phyloP scores from a whole-genome alignment of 306 rosid species.

The Quillaja saponaria region DNA sequence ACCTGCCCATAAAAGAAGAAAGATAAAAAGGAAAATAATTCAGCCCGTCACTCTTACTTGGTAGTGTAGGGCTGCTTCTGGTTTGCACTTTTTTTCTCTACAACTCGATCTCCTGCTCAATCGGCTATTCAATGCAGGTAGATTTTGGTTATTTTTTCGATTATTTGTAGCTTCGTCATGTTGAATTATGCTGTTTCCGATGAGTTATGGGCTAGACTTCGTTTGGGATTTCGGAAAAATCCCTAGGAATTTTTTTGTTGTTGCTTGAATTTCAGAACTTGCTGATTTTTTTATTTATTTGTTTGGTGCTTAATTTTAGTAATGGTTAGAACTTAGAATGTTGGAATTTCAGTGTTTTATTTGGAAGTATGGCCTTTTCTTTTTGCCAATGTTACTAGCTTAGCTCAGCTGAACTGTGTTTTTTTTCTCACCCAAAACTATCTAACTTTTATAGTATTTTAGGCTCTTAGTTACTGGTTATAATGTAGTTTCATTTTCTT shows the following conservation, averaged over 20 bases:
- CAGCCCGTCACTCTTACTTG: conserved; percentile 4
- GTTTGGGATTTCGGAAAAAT: conserved; percentile 31
- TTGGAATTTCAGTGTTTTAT: neutral
- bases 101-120: conserved; percentile 44
- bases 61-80: neutral
- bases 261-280: conserved; percentile 18
- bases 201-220: conserved; percentile 20
- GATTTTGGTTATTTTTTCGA: conserved; percentile 22
- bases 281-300: neutral
- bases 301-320: neutral
- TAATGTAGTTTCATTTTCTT: too few relatives aligned
- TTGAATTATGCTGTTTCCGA: conserved; percentile 2
- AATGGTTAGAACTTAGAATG: conserved; percentile 17
- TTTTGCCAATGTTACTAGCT: too few relatives aligned
- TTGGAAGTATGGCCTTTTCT: too few relatives aligned
- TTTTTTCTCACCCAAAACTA: too few relatives aligned
- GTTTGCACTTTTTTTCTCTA: conserved; percentile 16
- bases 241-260: conserved; percentile 47
- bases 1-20: too few relatives aligned
- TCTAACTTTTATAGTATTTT: too few relatives aligned
- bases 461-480: too few relatives aligned
- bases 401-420: too few relatives aligned
- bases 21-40: neutral
- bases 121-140: conserved; percentile 69
- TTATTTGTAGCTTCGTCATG: conserved; percentile 13